phyloP scores from a whole-genome alignment of 495 filamentous ascomycete species.

The Podospora pseudocomata region DNA sequence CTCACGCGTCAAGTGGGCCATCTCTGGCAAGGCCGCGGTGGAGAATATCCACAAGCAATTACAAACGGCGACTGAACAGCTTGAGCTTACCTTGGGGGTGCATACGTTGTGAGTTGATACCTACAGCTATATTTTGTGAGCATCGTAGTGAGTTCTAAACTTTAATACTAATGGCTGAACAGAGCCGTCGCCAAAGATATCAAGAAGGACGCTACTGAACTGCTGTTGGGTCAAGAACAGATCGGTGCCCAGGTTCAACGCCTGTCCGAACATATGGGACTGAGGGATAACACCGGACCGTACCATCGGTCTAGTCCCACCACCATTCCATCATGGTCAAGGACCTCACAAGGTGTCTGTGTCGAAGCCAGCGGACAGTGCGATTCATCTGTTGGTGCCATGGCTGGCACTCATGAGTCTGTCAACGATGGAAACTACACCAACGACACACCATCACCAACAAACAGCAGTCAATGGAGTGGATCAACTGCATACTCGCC shows the following conservation, averaged over 20 bases:
- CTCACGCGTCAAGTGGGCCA: not conserved
- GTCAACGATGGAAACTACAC: not conserved
- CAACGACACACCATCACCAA: not conserved
- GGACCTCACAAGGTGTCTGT: not conserved
- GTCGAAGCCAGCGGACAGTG: not conserved
- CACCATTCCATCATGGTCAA: not conserved
- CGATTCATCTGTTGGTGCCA: not conserved
- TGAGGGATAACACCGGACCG: not conserved
- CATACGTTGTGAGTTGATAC: not conserved
- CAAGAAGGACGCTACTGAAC: not conserved
- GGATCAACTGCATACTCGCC: not conserved
- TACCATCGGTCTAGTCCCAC: not conserved
- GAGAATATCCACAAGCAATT: not conserved
- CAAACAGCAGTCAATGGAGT: not conserved
- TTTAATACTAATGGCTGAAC: not conserved
- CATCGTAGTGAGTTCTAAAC: too few species aligned
- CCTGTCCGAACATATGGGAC: not conserved
- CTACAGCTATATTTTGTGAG: too few species aligned
- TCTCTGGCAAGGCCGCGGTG: not conserved
- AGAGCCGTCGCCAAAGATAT: not conserved
- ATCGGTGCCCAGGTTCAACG: not conserved
- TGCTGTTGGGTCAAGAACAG: not conserved
- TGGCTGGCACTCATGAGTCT: not conserved
- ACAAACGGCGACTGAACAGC: not conserved
- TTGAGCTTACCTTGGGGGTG: not conserved